Base-by-base conservation (phyloP, 352 stramenopile genomes). In the Phytophthora melonis region DNA sequence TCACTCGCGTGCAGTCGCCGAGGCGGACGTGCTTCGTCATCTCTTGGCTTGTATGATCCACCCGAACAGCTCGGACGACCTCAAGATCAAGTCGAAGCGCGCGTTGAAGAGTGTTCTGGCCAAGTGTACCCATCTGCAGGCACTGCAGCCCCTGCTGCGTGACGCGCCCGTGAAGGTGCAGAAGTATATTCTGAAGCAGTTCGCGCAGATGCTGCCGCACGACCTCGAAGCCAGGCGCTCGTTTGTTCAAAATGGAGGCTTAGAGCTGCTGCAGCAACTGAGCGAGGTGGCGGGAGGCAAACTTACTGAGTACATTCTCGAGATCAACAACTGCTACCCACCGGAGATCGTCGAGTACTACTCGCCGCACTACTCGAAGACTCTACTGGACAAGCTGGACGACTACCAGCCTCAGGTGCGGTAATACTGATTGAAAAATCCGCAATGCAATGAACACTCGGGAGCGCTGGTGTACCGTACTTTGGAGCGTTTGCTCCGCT, bases 291-390 rank as follows among this genome's bases (percentile, higher is more conserved):
- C 93, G 1, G 91, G 88, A 7, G 93, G 94, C n/a, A 98, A 99
- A 68, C 86, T 99, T 41, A 97, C 90, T 7, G 94, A 98, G 74
- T 98, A 97, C 80, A 98, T 99, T 66, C 78, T 96, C 66, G 89
- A 97, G 68, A 99, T 99, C 82, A 98, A 98, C 86, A 97, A 94
- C 58, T 98, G 94, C 80, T 99, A 98, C 77, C 96, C 96, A 18
- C 93, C 94, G 0, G 96, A 98, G 74, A 98, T 98, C 58, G 96
- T 99, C 56, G 93, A 99, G 80, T 99, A 98, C 75, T 99, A 98
- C 82, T 98, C 92, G 62, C 94, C 95, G 27, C 97, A 98, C 72
- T 98, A 99, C 81, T 97, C 92, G 63, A 98, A 98, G 82, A 97
- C 93, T 58, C 84, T 99, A n/a, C 81, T 99, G 19, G 92, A 98